A percentile compares a stretch with the other conserved stretches of the same genome.
Evolutionary conservation across 2,329 filamentous ascomycete species (phyloP).

Genomic region (Rhinocladiella mackenziei): DNA sequence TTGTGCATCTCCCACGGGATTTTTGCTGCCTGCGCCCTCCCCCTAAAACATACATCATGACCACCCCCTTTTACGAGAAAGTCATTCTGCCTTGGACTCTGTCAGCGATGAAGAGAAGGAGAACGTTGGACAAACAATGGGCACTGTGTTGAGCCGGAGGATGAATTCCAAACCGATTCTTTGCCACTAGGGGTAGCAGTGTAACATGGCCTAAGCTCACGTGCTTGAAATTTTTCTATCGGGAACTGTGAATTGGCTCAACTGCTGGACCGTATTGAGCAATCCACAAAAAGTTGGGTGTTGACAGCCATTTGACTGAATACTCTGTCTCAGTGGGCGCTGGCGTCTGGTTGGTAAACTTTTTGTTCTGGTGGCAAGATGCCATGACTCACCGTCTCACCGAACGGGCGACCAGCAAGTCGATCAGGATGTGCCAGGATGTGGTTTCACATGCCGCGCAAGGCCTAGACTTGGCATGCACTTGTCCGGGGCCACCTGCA

Average conservation of each 20-base stretch:
- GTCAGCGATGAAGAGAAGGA: not conserved
- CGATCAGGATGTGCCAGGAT: no score
- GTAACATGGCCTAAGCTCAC: slow-evolving; percentile 19
- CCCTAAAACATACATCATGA: slow-evolving; percentile 9
- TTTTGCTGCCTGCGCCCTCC: slow-evolving; percentile 13
- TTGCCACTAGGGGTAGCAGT: slow-evolving; percentile 2
- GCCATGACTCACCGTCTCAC: slow-evolving; percentile 20
- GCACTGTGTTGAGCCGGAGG: slow-evolving; percentile 1
- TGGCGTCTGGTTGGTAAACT: no score
- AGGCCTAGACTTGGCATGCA: slow-evolving; percentile 7
- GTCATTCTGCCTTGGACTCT: slow-evolving; percentile 3
- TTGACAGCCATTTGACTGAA: no score
- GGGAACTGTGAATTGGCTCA: not conserved
- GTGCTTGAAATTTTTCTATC: slow-evolving; percentile 15
- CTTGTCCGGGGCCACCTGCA: slow-evolving; percentile 3
- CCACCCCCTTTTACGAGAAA: not conserved
- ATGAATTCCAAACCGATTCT: not conserved
- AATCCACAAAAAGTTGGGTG: no score
- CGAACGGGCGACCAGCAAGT: no score
- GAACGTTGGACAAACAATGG: not conserved
- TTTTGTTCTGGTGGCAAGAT: slow-evolving; percentile 12
- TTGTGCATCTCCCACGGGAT: slow-evolving; percentile 3
- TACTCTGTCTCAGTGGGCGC: no score
- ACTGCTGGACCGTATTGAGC: not conserved
- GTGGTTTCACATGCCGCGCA: slow-evolving; percentile 20